These are phyloP conservation scores for Emmonsiellopsis sp. DNA, from an alignment of 2,329 filamentous ascomycete species.

Conservation along the genomic window DNA sequence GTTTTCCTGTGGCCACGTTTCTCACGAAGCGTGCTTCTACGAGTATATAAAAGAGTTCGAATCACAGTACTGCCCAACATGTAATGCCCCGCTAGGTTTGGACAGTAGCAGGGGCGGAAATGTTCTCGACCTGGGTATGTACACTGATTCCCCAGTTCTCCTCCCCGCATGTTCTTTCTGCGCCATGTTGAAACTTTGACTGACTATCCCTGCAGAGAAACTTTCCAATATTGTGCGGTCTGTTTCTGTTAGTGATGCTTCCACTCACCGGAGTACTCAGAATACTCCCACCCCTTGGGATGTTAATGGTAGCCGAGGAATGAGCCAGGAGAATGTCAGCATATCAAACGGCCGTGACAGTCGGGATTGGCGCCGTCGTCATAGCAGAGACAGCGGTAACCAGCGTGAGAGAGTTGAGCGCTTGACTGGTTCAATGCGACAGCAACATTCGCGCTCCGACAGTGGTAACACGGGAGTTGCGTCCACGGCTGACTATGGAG, in stretches of 20 bases:
- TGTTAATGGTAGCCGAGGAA: conserved; percentile 22
- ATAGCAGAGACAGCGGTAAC: conserved; percentile 31
- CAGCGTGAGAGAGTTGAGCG: conserved; percentile 39
- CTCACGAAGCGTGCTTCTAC: conserved; percentile 97
- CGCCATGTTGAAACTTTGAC: background rate
- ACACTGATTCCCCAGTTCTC: background rate
- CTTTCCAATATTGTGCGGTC: conserved; percentile 87
- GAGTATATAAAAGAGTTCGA: conserved; percentile 95
- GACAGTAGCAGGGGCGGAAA: conserved; percentile 91
- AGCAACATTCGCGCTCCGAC: conserved; percentile 62
- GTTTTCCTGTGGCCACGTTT: conserved; percentile 93
- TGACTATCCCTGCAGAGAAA: conserved; percentile 57
- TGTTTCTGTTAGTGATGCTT: conserved; percentile 57
- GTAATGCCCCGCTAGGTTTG: conserved; percentile 80
- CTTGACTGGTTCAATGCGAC: conserved; percentile 26
- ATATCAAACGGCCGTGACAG: conserved; percentile 9
- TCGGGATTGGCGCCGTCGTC: conserved; percentile 24
- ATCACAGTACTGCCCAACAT: conserved; percentile 86
- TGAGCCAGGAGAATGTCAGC: conserved; percentile 22
- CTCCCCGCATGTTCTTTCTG: background rate
- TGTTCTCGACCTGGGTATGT: conserved; percentile 74
- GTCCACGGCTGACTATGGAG: conserved; percentile 71
- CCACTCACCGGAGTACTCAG: conserved; percentile 37
- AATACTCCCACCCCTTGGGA: conserved; percentile 57
- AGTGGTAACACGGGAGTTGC: conserved; percentile 64